Evolutionary conservation across 495 filamentous ascomycete species (phyloP).

Genomic region (Letharia columbiana): DNA sequence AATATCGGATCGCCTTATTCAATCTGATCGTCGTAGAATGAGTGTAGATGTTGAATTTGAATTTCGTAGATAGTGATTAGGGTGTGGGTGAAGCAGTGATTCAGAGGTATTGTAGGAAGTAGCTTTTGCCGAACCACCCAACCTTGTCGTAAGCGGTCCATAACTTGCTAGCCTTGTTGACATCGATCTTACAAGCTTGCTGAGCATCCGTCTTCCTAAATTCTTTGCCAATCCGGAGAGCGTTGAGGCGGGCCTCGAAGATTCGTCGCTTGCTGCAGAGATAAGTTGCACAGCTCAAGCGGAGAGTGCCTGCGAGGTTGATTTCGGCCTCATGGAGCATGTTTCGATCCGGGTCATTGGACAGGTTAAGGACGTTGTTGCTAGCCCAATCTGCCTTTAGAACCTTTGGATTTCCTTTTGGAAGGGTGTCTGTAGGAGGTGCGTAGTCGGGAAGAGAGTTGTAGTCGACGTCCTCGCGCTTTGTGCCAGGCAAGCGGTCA

Average conservation of each 20-base stretch:
- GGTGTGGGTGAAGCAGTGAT: neutral
- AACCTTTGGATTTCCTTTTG: slow-evolving; percentile 51
- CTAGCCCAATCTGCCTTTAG: slow-evolving; percentile 80
- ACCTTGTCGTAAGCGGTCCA: slow-evolving; percentile 88
- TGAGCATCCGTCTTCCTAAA: slow-evolving; percentile 98
- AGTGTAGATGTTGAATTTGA: neutral
- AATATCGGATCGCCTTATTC: slow-evolving; percentile 7
- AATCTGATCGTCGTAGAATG: slow-evolving; percentile 1
- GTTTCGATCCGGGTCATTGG: slow-evolving; percentile 65
- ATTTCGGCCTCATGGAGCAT: slow-evolving; percentile 76
- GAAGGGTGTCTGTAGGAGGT: slow-evolving; percentile 61
- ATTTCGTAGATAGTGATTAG: neutral
- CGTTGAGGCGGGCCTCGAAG: slow-evolving; percentile 67
- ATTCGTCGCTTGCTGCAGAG: slow-evolving; percentile 92
- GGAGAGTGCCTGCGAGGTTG: slow-evolving; percentile 65
- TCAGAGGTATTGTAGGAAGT: slow-evolving; percentile 47
- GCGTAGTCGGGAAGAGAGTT: slow-evolving; percentile 65
- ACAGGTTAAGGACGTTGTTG: slow-evolving; percentile 69
- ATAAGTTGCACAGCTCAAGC: slow-evolving; percentile 84
- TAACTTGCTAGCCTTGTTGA: slow-evolving; percentile 95
- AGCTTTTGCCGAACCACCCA: slow-evolving; percentile 69
- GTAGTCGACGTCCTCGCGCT: slow-evolving; percentile 83
- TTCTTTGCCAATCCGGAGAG: slow-evolving; percentile 64
- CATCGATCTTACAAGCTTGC: slow-evolving; percentile 95
- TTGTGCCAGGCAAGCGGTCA: slow-evolving; percentile 44